A percentile compares a stretch with the other conserved stretches of the same genome.
Conservation (phyloP, 2,329 filamentous ascomycete genomes). For the Diaporthe capsici region DNA sequence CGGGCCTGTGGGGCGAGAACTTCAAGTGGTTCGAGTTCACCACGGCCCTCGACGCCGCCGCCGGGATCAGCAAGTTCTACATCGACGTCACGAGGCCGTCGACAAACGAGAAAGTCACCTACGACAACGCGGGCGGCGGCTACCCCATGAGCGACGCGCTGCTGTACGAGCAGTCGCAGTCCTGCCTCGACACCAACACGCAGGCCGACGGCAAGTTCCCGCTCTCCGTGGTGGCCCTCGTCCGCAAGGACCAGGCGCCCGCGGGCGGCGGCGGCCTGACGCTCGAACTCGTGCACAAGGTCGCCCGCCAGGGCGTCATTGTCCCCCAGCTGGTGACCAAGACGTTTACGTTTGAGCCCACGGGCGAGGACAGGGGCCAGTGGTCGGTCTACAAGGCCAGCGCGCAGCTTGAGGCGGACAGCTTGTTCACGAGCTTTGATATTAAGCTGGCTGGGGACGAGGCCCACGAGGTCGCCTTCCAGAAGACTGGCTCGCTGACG, state of each 20-base stretch:
- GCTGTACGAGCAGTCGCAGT: conserved; percentile 7
- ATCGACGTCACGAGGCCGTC: conserved; percentile 46
- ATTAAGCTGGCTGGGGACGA: conserved; percentile 24
- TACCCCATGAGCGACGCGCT: conserved; percentile 21
- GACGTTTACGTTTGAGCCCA: neutral
- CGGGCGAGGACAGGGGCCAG: conserved; percentile 10
- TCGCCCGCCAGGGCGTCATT: conserved; percentile 13
- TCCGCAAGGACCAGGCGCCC: neutral
- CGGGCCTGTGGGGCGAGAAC: conserved; percentile 45
- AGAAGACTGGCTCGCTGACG: conserved; percentile 15
- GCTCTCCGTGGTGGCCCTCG: conserved; percentile 1
- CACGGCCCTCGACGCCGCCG: conserved; percentile 44
- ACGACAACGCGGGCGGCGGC: conserved; percentile 23
- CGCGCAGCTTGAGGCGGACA: conserved; percentile 8
- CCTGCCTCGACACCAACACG: conserved; percentile 9
- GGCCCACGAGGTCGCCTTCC: conserved; percentile 2
- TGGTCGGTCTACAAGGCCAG: conserved; percentile 3
- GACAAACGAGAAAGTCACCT: neutral
- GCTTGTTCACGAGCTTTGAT: conserved; percentile 24
- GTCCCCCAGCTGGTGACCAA: conserved; percentile 18
- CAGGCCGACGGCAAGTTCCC: conserved; percentile 22
- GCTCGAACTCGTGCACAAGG: conserved; percentile 25
- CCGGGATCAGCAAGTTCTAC: conserved; percentile 51
- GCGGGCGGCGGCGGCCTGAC: neutral
- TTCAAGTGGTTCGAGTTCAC: conserved; percentile 52